Conservation (phyloP, 2,329 filamentous ascomycete genomes). For the Nemania serpens region DNA sequence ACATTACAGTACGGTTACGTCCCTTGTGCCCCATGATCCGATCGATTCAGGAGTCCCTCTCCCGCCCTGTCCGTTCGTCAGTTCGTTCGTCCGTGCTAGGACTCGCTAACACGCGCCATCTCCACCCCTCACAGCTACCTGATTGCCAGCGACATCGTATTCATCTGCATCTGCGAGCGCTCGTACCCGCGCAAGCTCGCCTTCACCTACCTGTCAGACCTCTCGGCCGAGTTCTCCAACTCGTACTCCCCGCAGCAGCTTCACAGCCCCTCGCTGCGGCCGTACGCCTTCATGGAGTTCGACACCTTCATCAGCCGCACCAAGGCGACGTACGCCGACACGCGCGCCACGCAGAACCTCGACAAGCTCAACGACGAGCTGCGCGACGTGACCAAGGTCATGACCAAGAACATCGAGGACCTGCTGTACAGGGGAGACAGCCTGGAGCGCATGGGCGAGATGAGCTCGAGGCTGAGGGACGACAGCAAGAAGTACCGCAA, state of each 20-base stretch:
- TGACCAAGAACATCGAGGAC: slow-evolving; percentile 99
- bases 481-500: slow-evolving; percentile 93
- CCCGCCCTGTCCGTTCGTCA: background rate
- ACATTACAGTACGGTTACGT: slow-evolving; percentile 74
- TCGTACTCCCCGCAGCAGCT: slow-evolving; percentile 79
- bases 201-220: slow-evolving; percentile 95
- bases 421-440: slow-evolving; percentile 92
- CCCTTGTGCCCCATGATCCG: background rate
- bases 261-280: slow-evolving; percentile 74
- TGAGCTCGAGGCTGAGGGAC: slow-evolving; percentile 83
- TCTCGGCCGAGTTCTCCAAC: slow-evolving; percentile 86
- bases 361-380: slow-evolving; percentile 97
- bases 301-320: slow-evolving; percentile 95
- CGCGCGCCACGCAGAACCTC: slow-evolving; percentile 87
- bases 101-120: slow-evolving; percentile 2
- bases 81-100: background rate
- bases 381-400: slow-evolving; percentile 96
- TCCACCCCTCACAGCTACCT: slow-evolving; percentile 66
- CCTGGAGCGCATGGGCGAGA: slow-evolving; percentile 95
- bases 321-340: slow-evolving; percentile 91
- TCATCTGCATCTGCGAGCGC: slow-evolving; percentile 89
- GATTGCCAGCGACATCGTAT: slow-evolving; percentile 81
- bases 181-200: slow-evolving; percentile 97
- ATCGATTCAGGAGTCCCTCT: background rate
- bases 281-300: slow-evolving; percentile 97